Evolutionary conservation across 169 alveolate species (phyloP), one percentile per base, ranked within the genome.

Genomic region (Plasmodium chabaudi): DNA sequence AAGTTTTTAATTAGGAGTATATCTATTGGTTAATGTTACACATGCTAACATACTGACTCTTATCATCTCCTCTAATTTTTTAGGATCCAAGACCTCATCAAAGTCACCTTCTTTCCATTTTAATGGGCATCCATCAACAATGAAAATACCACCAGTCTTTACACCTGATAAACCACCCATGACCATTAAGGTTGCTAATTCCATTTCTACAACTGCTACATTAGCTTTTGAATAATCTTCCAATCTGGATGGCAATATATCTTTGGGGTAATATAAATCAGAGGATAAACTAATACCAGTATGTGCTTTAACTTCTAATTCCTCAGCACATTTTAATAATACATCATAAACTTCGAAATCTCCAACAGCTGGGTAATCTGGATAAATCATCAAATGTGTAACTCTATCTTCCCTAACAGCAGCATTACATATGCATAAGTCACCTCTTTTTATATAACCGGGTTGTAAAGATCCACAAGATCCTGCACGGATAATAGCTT

Each of bases 381-480:
- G 17, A 46, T 70, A 39, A 0, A 88, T 67, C 59, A 88, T 34
- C 9, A 75, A 46, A 64, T 88, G 93, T 17, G 93, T 74, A 12
- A 88, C 93, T 67, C 93, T 64, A 34, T 88, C 93, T 47, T 88
- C 93, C 12, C 90, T 63, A 17, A 84, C 93, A 3, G 93, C 88
- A 42, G 90, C 93, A 27, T 79, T 72, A 63, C 90, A 75, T 61
- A 88, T 21, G 5, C 88, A 75, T 19, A 88, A 61, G 10, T 88
- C 93, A 9, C 93, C 93, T 88, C 74, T 70, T 59, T 88, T 88
- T 21, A 88, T 88, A 47, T 9, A 21, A 63, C 12, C 63, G 39
- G 93, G 93, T 64, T 88, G 88, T 12, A 88, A 63, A 9, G 93
- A 73, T 1, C 93, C 93, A 73, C 93, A 88, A 0, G 93, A 75